phyloP scores from a whole-genome alignment of 2,329 filamentous ascomycete species.

The Anthostomella pinea region DNA sequence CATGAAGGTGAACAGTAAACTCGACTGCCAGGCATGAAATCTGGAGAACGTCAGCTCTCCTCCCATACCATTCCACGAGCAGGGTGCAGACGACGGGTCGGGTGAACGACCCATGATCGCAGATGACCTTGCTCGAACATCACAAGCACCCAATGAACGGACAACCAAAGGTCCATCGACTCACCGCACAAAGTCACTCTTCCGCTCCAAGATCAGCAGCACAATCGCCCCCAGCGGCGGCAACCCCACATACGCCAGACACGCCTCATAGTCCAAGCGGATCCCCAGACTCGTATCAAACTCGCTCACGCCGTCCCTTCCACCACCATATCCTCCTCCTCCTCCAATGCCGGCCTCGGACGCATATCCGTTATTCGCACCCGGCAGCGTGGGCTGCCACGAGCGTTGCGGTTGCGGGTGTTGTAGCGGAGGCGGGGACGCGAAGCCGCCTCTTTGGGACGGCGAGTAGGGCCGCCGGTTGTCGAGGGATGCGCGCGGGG shows the following conservation, averaged over 20 bases:
- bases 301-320: slow-evolving; percentile 64
- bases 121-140: not conserved
- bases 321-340: too few species aligned
- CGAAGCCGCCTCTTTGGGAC: slow-evolving; percentile 40
- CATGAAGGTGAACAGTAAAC: slow-evolving; percentile 72
- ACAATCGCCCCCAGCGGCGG: slow-evolving; percentile 85
- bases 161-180: slow-evolving; percentile 23
- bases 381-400: too few species aligned
- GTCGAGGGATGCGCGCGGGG: slow-evolving; percentile 58
- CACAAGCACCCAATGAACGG: not conserved
- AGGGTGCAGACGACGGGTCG: too few species aligned
- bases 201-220: slow-evolving; percentile 81
- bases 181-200: slow-evolving; percentile 94
- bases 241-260: slow-evolving; percentile 79
- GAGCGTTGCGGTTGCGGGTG: slow-evolving; percentile 57
- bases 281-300: slow-evolving; percentile 90
- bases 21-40: slow-evolving; percentile 96
- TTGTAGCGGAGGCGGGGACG: slow-evolving; percentile 45
- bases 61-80: too few species aligned
- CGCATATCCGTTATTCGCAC: slow-evolving; percentile 22
- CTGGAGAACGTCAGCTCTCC: slow-evolving; percentile 42
- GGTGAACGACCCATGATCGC: not conserved
- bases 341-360: slow-evolving; percentile 41
- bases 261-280: slow-evolving; percentile 85
- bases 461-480: slow-evolving; percentile 46